These are phyloP conservation scores for Pelagophyceae sp. DNA, from an alignment of 352 stramenopile species.

Conservation along the genomic window DNA sequence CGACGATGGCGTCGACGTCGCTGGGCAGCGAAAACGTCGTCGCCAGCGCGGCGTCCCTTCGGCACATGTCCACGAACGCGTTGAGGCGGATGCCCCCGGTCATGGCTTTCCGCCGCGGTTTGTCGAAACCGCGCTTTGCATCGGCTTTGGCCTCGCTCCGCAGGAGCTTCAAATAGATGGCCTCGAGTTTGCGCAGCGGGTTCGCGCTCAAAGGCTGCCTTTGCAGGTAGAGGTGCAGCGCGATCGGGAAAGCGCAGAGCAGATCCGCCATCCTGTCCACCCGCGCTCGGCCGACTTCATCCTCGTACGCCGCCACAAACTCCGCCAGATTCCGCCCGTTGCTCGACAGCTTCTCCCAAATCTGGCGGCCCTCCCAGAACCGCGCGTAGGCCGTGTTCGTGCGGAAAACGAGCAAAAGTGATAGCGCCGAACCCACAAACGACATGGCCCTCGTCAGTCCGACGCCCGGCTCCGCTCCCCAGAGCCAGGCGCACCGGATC, in stretches of 20 bases:
- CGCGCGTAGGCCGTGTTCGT: conserved; percentile 57
- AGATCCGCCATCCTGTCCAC: not conserved
- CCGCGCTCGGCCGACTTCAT: not conserved
- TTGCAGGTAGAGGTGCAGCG: conserved; percentile 9
- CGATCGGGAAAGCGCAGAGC: conserved; percentile 9
- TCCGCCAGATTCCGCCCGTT: not conserved
- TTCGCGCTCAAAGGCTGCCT: no score
- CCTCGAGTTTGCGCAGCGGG: no score
- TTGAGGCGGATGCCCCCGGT: not conserved
- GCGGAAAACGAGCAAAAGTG: conserved; percentile 54
- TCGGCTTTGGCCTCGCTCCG: not conserved
- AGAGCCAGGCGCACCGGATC: no score
- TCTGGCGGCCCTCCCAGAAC: conserved; percentile 62
- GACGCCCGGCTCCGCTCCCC: no score
- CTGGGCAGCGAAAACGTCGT: not conserved
- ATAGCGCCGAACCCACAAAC: conserved; percentile 48
- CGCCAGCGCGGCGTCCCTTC: not conserved
- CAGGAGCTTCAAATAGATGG: no score
- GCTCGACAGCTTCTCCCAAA: conserved; percentile 51
- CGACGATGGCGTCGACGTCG: conserved; percentile 8
- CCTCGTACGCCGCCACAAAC: not conserved
- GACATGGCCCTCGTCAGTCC: no score
- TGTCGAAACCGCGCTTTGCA: not conserved
- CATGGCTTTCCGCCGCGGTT: not conserved
- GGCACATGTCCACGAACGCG: not conserved